Base-by-base conservation (phyloP, 2,329 filamentous ascomycete genomes). In the Penicillium vulpinum region DNA sequence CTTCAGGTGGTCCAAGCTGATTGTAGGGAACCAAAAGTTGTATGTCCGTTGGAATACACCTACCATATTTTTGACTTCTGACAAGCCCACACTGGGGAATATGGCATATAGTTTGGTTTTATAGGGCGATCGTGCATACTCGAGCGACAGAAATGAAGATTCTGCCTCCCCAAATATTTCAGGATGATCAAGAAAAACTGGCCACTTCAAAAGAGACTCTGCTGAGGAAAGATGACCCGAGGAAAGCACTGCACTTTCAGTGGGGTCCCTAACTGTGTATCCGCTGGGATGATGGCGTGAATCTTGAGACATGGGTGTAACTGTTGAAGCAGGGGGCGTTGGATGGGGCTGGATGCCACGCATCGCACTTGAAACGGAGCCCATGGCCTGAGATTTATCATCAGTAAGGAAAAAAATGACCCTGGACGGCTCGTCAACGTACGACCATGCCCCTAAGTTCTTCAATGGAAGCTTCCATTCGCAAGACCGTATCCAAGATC, bases 1-100 rank as follows among this genome's bases (percentile, higher is more conserved):
- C 5, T 40, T 48, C n/a, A 57, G 31, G 16, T 48, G 29, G 22
- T 43, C 29, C 29, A 53, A 49, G 24, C 44, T 57, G 31, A 57
- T 57, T 3, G 55, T 57, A 7, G 55, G 55, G 16, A 41, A 57
- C 55, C 55, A 57, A 28, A 57, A 57, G 35, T 57, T 57, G 24
- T 53, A 53, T 5, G 49, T 57, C n/a, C 43, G 43, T 45, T 57
- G 49, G 22, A 57, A 57, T 13, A 44, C 24, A 36, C 21, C 21
- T 18, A 57, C 29, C 31, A 49, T 54, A 11, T 15, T 38, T 39
- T 54, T 53, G 13, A 57, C 33, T 18, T 57, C 44, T 10, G 50
- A 57, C 44, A 53, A 43, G 4, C 43, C 45, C 44, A 45, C n/a
- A 9, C 29, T 53, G 13, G 55, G 55, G n/a, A 44, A 45, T 29